phyloP scores from a whole-genome alignment of 805 yeast genomes.

The Teunomyces gatunensis region DNA sequence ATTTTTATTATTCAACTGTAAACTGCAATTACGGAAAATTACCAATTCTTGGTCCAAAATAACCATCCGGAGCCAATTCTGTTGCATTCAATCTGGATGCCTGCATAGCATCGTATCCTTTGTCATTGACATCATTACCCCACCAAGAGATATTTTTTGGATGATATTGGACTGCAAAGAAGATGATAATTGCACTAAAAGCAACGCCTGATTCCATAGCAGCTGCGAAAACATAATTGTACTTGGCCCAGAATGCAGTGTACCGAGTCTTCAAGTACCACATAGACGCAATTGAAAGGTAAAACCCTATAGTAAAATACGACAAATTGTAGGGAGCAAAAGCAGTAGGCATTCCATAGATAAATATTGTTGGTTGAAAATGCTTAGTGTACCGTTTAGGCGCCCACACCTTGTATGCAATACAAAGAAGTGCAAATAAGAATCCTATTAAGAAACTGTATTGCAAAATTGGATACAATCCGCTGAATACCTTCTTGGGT shows the following conservation, averaged over 20 bases:
- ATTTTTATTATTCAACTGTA: no score
- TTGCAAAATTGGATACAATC: slow-evolving; percentile 32
- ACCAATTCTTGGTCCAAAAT: slow-evolving; percentile 34
- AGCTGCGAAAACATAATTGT: slow-evolving; percentile 31
- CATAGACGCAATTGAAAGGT: slow-evolving; percentile 27
- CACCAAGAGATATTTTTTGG: slow-evolving; percentile 29
- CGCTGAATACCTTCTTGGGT: slow-evolving; percentile 29
- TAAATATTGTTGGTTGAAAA: slow-evolving; percentile 25
- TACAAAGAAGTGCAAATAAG: slow-evolving; percentile 21
- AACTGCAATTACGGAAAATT: slow-evolving; percentile 16
- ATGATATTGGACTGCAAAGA: slow-evolving; percentile 37
- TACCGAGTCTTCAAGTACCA: slow-evolving; percentile 25
- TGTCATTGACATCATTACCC: slow-evolving; percentile 27
- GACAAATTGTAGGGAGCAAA: slow-evolving; percentile 33
- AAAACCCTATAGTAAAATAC: slow-evolving; percentile 29
- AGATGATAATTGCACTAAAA: slow-evolving; percentile 32
- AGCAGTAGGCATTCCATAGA: no score
- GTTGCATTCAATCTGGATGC: slow-evolving; percentile 13
- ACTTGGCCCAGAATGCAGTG: slow-evolving; percentile 35
- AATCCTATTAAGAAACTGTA: slow-evolving; percentile 36
- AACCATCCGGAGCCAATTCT: slow-evolving; percentile 27
- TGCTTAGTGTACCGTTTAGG: slow-evolving; percentile 19
- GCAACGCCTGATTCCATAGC: slow-evolving; percentile 35
- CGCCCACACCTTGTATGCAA: slow-evolving; percentile 13
- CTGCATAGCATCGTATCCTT: slow-evolving; percentile 35